Conservation (phyloP, 441 rosid genomes). For the Pelargonium citronellum region DNA sequence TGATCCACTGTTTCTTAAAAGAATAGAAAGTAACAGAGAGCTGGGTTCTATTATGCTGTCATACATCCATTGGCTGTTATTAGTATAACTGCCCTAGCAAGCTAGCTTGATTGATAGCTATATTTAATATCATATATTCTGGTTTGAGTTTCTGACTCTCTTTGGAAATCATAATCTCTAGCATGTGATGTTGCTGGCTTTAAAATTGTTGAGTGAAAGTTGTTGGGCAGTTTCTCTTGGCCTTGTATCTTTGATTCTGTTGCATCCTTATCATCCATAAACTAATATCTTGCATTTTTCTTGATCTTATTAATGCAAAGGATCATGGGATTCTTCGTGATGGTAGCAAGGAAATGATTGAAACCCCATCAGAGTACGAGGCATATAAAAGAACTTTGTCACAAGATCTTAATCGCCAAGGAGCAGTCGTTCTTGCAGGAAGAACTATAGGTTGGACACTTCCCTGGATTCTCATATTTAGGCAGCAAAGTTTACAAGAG, state of each 20-base stretch:
- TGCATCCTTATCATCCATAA: neutral
- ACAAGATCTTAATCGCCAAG: conserved; percentile 83
- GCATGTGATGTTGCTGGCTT: neutral
- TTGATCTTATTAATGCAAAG: conserved; percentile 29
- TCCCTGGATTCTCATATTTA: conserved; percentile 17
- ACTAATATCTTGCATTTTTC: conserved; percentile 11
- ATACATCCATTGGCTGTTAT: neutral
- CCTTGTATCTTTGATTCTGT: conserved; percentile 5
- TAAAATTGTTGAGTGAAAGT: neutral
- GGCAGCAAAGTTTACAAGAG: conserved; percentile 9
- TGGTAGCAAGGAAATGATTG: conserved; percentile 51
- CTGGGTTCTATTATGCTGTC: neutral
- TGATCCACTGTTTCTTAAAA: neutral
- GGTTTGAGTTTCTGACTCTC: conserved; percentile 10
- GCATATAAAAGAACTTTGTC: conserved; percentile 62
- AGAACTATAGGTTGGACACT: conserved; percentile 53
- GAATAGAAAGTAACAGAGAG: neutral
- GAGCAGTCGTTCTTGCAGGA: conserved; percentile 93
- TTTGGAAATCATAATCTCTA: neutral
- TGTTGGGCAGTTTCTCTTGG: neutral
- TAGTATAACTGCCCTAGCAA: neutral
- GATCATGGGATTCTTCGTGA: conserved; percentile 78
- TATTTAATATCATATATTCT: neutral
- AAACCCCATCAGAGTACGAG: conserved; percentile 39
- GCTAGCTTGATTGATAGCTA: neutral